phyloP scores from a whole-genome alignment of 371 early-diverging fungal genomes.

The Rhizopus arrhizus region DNA sequence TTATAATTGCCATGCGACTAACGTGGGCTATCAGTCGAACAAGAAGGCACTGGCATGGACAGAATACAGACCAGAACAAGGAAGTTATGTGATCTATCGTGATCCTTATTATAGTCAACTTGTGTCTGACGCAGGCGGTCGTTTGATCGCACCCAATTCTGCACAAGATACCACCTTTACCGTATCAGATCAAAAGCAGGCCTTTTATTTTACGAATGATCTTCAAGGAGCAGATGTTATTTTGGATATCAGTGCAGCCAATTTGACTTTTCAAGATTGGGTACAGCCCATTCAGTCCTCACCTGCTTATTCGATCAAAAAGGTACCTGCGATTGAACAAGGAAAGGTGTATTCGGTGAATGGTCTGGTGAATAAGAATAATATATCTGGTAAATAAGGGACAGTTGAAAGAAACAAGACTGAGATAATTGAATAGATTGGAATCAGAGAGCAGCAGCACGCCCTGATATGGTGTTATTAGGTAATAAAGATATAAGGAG shows the following conservation, averaged over 20 bases:
- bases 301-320: background rate
- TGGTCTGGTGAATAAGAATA: slow-evolving; percentile 11
- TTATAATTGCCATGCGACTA: slow-evolving; percentile 29
- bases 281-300: background rate
- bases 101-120: slow-evolving; percentile 24
- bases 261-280: slow-evolving; percentile 10
- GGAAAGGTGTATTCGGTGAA: slow-evolving; percentile 13
- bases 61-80: background rate
- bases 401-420: background rate
- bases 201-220: background rate
- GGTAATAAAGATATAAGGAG: no score
- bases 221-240: slow-evolving; percentile 14
- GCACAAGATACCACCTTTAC: slow-evolving; percentile 7
- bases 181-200: no score
- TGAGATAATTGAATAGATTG: slow-evolving; percentile 29
- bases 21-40: slow-evolving; percentile 4
- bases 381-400: slow-evolving; percentile 14
- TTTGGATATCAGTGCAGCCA: slow-evolving; percentile 14
- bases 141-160: slow-evolving; percentile 1
- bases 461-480: slow-evolving; percentile 44
- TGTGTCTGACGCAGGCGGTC: slow-evolving; percentile 24
- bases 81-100: slow-evolving; percentile 7
- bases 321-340: slow-evolving; percentile 12
- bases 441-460: slow-evolving; percentile 39
- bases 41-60: slow-evolving; percentile 25